These are phyloP conservation scores for Acanthamoeba triangularis DNA, from an alignment of 208 protist genomes.

Conservation along the genomic window DNA sequence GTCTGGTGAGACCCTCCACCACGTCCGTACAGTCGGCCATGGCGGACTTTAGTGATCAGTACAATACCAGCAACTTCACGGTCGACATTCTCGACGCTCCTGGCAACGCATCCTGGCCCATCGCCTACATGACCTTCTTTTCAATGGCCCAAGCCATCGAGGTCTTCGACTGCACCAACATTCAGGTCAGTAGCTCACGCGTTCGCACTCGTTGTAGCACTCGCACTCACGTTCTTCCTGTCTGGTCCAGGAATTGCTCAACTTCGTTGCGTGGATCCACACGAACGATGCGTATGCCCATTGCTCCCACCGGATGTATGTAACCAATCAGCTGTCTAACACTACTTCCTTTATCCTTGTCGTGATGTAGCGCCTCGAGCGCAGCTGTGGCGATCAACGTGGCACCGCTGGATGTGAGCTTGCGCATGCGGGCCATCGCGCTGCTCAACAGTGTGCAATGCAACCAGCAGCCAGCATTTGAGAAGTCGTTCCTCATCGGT, in stretches of 20 bases:
- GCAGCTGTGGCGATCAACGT: too few species aligned
- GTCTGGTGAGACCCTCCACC: neutral
- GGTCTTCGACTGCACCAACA: constrained; percentile 27
- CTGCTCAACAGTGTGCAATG: neutral
- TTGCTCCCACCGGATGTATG: too few species aligned
- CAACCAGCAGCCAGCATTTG: neutral
- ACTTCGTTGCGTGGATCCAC: neutral
- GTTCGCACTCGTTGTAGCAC: too few species aligned
- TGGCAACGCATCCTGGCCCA: neutral
- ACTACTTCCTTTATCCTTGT: too few species aligned
- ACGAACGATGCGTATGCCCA: constrained; percentile 12
- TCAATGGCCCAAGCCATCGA: neutral
- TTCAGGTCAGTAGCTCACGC: neutral
- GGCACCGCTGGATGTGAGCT: neutral
- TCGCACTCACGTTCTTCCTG: too few species aligned
- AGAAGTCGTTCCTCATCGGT: neutral
- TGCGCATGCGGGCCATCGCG: neutral
- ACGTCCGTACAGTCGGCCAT: neutral
- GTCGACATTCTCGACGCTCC: constrained; percentile 13
- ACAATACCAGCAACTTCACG: neutral
- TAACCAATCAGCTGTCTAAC: too few species aligned
- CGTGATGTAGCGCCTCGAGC: neutral
- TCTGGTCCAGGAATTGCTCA: constrained; percentile 16
- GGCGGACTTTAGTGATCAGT: neutral
- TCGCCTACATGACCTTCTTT: constrained; percentile 9